Conservation (phyloP, 2,329 filamentous ascomycete genomes). For the Cytospora schulzeri region DNA sequence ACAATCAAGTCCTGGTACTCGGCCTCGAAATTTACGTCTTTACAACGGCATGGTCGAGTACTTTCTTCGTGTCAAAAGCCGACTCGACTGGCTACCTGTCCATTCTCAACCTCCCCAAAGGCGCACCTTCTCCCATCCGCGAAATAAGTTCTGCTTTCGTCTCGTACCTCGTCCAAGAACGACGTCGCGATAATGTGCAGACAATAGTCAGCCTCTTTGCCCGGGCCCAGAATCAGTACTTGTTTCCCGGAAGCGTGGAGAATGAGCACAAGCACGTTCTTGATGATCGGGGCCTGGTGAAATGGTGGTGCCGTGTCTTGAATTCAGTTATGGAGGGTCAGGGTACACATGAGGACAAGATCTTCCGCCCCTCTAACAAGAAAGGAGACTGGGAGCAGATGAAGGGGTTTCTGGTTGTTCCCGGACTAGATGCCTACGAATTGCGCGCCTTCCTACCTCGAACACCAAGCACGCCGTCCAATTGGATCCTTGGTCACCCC, state of each 20-base stretch:
- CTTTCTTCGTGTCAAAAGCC: slow-evolving; percentile 93
- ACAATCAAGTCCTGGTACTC: slow-evolving; percentile 68
- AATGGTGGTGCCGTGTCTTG: slow-evolving; percentile 92
- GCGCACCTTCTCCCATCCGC: slow-evolving; percentile 72
- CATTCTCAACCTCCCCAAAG: slow-evolving; percentile 62
- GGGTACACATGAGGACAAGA: slow-evolving; percentile 30
- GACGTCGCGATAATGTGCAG: slow-evolving; percentile 65
- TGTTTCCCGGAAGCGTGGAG: slow-evolving; percentile 89
- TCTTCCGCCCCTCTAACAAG: slow-evolving; percentile 24
- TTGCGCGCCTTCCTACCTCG: slow-evolving; percentile 77
- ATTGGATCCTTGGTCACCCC: slow-evolving; percentile 72
- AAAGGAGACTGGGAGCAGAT: slow-evolving; percentile 45
- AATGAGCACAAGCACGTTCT: slow-evolving; percentile 86
- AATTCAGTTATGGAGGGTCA: slow-evolving; percentile 68
- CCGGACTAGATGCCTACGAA: slow-evolving; percentile 81
- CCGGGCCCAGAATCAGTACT: slow-evolving; percentile 86
- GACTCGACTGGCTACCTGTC: slow-evolving; percentile 90
- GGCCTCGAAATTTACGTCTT: slow-evolving; percentile 89
- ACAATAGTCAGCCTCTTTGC: slow-evolving; percentile 89
- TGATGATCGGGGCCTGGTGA: slow-evolving; percentile 85
- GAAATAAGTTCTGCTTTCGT: slow-evolving; percentile 76
- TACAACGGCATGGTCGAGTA: slow-evolving; percentile 76
- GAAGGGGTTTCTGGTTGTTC: slow-evolving; percentile 84
- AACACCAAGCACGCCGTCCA: slow-evolving; percentile 49
- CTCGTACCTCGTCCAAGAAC: slow-evolving; percentile 68